Percentiles rank a stretch among this genome's conserved stretches.
Evolutionary conservation across 2,329 filamentous ascomycete species (phyloP).

Genomic region (Pseudopyricularia javanii): DNA sequence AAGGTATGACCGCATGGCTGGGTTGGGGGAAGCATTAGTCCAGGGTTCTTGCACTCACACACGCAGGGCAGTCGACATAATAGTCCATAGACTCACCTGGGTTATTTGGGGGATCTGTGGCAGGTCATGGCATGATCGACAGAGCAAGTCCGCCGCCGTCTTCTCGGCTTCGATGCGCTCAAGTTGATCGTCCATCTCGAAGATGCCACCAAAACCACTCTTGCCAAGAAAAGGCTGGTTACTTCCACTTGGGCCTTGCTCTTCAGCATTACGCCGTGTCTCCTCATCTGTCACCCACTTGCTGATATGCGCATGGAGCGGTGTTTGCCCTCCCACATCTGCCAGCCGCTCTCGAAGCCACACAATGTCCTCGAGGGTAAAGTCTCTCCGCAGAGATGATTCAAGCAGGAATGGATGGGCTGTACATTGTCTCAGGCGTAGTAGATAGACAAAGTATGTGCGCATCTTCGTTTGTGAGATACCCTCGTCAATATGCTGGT

Average conservation of each 20-base stretch:
- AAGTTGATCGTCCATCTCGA: conserved; percentile 3
- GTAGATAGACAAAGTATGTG: conserved; percentile 3
- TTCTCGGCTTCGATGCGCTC: conserved; percentile 1
- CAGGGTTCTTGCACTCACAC: too few relatives aligned
- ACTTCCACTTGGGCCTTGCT: not conserved
- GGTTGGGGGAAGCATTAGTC: not conserved
- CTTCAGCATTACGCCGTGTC: not conserved
- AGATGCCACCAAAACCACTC: not conserved
- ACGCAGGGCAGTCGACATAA: too few relatives aligned
- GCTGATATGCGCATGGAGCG: conserved; percentile 5
- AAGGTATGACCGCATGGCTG: conserved; percentile 19
- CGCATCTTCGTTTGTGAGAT: not conserved
- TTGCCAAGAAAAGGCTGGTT: not conserved
- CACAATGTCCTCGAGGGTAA: conserved; percentile 4
- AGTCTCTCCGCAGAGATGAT: conserved; percentile 3
- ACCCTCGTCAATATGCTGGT: not conserved
- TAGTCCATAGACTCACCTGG: not conserved
- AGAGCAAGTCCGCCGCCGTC: not conserved
- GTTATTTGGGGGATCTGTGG: not conserved
- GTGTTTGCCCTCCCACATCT: not conserved
- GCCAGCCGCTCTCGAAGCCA: conserved; percentile 2
- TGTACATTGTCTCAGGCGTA: conserved; percentile 6
- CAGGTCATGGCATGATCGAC: conserved; percentile 1
- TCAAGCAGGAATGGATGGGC: conserved; percentile 8
- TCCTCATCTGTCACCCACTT: conserved; percentile 3